A percentile compares a stretch with the other conserved stretches of the same genome.
Evolutionary conservation across 2,329 filamentous ascomycete genomes (phyloP).

Genomic region (Alternaria sp.): DNA sequence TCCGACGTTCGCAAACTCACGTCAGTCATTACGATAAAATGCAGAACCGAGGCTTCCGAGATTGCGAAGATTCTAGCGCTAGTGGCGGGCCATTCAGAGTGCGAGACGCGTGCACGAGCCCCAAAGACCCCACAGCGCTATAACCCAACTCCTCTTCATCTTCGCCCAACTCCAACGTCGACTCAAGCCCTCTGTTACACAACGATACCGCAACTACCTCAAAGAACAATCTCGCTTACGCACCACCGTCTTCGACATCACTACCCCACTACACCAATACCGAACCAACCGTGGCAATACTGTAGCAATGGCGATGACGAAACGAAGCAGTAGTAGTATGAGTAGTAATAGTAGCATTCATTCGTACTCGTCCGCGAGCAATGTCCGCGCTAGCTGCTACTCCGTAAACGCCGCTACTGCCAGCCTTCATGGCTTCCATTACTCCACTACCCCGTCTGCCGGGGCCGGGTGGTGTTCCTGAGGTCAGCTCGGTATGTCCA

Average conservation of each 20-base stretch:
- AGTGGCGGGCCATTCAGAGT: conserved; percentile 1
- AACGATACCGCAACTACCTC: conserved; percentile 1
- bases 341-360: conserved; percentile 68
- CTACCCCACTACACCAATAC: background rate
- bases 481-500: conserved; percentile 51
- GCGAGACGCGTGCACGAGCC: conserved; percentile 11
- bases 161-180: conserved; percentile 16
- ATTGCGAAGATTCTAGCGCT: conserved; percentile 17
- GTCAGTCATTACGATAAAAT: background rate
- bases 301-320: conserved; percentile 71
- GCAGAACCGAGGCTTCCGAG: conserved; percentile 8
- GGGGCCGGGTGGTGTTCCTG: conserved; percentile 58
- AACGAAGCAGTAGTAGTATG: conserved; percentile 67
- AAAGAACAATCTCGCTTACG: background rate
- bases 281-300: conserved; percentile 53
- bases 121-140: conserved; percentile 10
- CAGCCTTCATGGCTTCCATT: conserved; percentile 57
- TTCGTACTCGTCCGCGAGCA: conserved; percentile 69
- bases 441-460: conserved; percentile 85
- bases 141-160: conserved; percentile 25
- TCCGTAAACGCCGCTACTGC: conserved; percentile 71
- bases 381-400: conserved; percentile 92
- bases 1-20: background rate
- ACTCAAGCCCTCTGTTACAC: conserved; percentile 10
- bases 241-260: background rate